These are phyloP conservation scores for Pelargonium nanum DNA, from an alignment of 345 rosid species.

Conservation along the genomic window DNA sequence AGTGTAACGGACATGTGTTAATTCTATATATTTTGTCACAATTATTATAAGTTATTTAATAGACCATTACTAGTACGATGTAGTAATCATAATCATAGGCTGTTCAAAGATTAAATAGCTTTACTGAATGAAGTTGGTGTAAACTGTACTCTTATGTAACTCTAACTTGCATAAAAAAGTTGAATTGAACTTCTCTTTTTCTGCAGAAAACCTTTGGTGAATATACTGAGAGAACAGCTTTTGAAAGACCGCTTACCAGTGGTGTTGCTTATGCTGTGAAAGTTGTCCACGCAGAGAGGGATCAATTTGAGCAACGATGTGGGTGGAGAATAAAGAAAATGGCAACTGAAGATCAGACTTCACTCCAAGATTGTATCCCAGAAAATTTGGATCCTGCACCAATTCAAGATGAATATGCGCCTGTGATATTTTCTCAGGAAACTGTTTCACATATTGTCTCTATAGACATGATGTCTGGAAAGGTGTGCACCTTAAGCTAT, in stretches of 20 bases:
- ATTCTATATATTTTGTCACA: too few species aligned
- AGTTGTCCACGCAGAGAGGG: slow-evolving; percentile 75
- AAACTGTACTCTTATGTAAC: not conserved
- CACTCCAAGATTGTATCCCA: slow-evolving; percentile 70
- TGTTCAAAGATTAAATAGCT: not conserved
- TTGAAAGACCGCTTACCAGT: slow-evolving; percentile 97
- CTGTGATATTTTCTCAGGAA: slow-evolving; percentile 87
- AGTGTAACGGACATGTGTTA: too few species aligned
- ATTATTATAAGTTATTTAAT: too few species aligned
- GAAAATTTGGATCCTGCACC: slow-evolving; percentile 88
- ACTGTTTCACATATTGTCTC: slow-evolving; percentile 93
- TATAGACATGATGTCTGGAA: slow-evolving; percentile 97
- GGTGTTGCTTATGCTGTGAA: slow-evolving; percentile 97
- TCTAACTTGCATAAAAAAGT: not conserved
- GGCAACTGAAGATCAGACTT: slow-evolving; percentile 80
- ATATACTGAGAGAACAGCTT: slow-evolving; percentile 87
- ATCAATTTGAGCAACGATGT: slow-evolving; percentile 67
- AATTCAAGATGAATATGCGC: slow-evolving; percentile 88
- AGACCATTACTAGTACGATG: too few species aligned
- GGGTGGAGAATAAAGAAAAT: slow-evolving; percentile 84
- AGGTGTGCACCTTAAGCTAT: slow-evolving; percentile 33
- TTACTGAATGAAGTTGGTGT: not conserved
- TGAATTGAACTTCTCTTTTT: slow-evolving; percentile 10
- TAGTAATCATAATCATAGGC: too few species aligned
- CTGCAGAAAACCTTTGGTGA: slow-evolving; percentile 76